Evolutionary conservation across 257 asterid genomes (phyloP), one percentile per base, ranked within the genome.

Genomic region (Rhazya stricta): DNA sequence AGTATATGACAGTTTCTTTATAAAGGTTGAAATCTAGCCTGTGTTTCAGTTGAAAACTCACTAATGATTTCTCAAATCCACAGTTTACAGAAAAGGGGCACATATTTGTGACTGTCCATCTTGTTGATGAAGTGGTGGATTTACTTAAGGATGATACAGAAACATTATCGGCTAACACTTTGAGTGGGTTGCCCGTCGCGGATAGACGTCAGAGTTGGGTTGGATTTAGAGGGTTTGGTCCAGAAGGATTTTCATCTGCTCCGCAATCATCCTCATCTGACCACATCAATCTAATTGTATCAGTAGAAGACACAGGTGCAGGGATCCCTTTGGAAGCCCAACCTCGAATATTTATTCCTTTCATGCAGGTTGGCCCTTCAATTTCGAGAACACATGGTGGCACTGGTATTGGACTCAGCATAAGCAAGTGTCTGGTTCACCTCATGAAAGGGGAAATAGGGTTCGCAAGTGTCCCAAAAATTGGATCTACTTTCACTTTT

Each of bases 361-460:
- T 94, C 81, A 88, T 94, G 91, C 99, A 94, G 84, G 99, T 92
- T 1, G 96, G 94, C n/a, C 96, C 97, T 76, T 91, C 99, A 53
- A 86, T 88, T 79, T 87, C 99, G 25, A 83, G 97, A 73, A 92
- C 85, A 6, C 94, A 94, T 30, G 99, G 99, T 21, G 99, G 99
- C 74, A 94, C 99, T 0, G 99, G 99, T 29, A 94, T 94, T 16
- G 99, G 99, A 19, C 77, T 94, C 32, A 94, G 99, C 91, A 94
- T 94, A 69, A 94, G 96, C 87, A 88, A 92, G 89, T 92, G 97
- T 81, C 85, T 94, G 83, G 99, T 94, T 81, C 91, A 89, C 56
- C 99, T 94, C 75, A 94, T 94, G 99, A 92, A 89, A 76, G 99
- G 99, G 18, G 96, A 94, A 83, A 92, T 94, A 6, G 97, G 97